phyloP scores from a whole-genome alignment of 768 basidiomycete genomes.

The Amyloporia xantha region DNA sequence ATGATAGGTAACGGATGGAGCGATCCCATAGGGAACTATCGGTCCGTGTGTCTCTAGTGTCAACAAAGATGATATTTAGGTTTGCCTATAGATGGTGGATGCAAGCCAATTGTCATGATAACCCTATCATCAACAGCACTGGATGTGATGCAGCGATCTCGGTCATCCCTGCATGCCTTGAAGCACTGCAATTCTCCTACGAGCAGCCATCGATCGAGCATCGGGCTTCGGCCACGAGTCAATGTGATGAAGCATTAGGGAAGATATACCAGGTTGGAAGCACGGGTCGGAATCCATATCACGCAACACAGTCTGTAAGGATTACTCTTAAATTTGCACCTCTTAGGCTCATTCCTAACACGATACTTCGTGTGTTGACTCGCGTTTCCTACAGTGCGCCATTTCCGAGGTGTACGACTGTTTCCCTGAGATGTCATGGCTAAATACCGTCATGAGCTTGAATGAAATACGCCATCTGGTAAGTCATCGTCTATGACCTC shows the following conservation, averaged over 20 bases:
- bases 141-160: neutral
- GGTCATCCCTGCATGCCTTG: neutral
- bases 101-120: neutral
- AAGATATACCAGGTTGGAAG: neutral
- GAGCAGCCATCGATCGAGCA: neutral
- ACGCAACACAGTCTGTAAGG: neutral
- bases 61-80: neutral
- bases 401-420: neutral
- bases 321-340: neutral
- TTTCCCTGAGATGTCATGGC: slow-evolving; percentile 1
- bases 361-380: neutral
- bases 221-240: neutral
- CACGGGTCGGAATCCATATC: neutral
- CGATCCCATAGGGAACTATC: neutral
- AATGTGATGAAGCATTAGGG: neutral
- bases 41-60: neutral
- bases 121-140: neutral
- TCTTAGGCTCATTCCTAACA: neutral
- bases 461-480: neutral
- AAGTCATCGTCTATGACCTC: neutral
- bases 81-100: neutral
- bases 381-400: neutral
- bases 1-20: neutral
- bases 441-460: neutral
- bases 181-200: neutral